phyloP scores from a whole-genome alignment of 495 filamentous ascomycete species.

The Podospora conica region DNA sequence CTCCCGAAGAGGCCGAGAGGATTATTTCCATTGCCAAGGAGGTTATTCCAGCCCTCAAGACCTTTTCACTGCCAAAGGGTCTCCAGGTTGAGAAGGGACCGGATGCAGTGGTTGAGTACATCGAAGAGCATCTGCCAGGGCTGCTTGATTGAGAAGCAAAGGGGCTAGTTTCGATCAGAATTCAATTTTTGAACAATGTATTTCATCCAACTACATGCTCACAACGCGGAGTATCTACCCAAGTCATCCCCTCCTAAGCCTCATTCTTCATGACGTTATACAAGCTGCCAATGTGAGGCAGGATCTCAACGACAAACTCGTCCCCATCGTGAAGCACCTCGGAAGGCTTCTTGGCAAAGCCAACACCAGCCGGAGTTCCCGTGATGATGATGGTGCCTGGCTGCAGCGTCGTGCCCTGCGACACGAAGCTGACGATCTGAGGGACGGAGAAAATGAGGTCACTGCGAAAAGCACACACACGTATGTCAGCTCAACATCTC shows the following conservation, averaged over 20 bases:
- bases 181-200: neutral
- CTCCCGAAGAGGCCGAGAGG: slow-evolving; percentile 47
- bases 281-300: slow-evolving; percentile 42
- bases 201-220: neutral
- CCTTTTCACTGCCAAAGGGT: slow-evolving; percentile 57
- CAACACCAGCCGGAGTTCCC: slow-evolving; percentile 44
- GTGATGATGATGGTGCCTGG: slow-evolving; percentile 43
- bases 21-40: slow-evolving; percentile 52
- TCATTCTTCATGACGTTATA: slow-evolving; percentile 39
- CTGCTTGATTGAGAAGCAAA: slow-evolving; percentile 34
- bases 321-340: slow-evolving; percentile 42
- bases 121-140: slow-evolving; percentile 51
- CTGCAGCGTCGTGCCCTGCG: slow-evolving; percentile 44
- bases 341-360: slow-evolving; percentile 35
- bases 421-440: slow-evolving; percentile 43
- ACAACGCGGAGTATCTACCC: neutral
- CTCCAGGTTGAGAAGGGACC: slow-evolving; percentile 59
- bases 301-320: slow-evolving; percentile 43
- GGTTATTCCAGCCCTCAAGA: slow-evolving; percentile 40
- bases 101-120: slow-evolving; percentile 59
- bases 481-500: neutral
- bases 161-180: neutral
- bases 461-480: slow-evolving; percentile 10
- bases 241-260: slow-evolving; percentile 21
- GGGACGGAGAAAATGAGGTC: slow-evolving; percentile 44